phyloP scores from a whole-genome alignment of 2,329 filamentous ascomycete genomes.

The Colletotrichum limetticola region DNA sequence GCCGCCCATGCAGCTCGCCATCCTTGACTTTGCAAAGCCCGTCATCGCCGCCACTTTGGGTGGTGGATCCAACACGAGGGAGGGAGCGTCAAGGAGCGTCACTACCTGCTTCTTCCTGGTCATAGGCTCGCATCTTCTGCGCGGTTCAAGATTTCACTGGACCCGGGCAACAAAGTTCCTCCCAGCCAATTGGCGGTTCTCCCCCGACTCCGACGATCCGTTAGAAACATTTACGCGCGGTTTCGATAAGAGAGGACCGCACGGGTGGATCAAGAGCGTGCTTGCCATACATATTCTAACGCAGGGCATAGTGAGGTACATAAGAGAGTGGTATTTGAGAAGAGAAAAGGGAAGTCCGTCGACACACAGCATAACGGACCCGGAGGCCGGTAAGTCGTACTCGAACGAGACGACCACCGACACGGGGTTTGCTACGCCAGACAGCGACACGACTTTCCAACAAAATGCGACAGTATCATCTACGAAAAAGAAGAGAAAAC shows the following conservation, averaged over 20 bases:
- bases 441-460: conserved; percentile 63
- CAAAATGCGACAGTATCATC: conserved; percentile 66
- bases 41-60: conserved; percentile 93
- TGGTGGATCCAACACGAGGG: conserved; percentile 77
- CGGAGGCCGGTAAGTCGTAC: conserved; percentile 68
- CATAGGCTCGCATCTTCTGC: conserved; percentile 62
- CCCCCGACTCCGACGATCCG: conserved; percentile 57
- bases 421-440: conserved; percentile 62
- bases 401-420: conserved; percentile 49
- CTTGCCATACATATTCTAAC: conserved; percentile 80
- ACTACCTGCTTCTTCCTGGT: conserved; percentile 78
- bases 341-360: conserved; percentile 66
- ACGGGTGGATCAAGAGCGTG: conserved; percentile 75
- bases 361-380: conserved; percentile 63
- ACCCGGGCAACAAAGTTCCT: conserved; percentile 57
- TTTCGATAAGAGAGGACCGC: conserved; percentile 69
- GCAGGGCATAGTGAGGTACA: conserved; percentile 77
- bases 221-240: conserved; percentile 55
- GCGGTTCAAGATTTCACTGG: conserved; percentile 61
- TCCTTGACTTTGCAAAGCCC: conserved; percentile 90
- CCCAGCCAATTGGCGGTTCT: conserved; percentile 58
- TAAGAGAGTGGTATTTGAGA: conserved; percentile 75
- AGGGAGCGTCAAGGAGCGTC: conserved; percentile 77
- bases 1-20: conserved; percentile 87
- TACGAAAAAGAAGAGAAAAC: conserved; percentile 88